These are phyloP conservation scores for Candida lessepsii DNA, from an alignment of 805 yeast species.

Conservation along the genomic window DNA sequence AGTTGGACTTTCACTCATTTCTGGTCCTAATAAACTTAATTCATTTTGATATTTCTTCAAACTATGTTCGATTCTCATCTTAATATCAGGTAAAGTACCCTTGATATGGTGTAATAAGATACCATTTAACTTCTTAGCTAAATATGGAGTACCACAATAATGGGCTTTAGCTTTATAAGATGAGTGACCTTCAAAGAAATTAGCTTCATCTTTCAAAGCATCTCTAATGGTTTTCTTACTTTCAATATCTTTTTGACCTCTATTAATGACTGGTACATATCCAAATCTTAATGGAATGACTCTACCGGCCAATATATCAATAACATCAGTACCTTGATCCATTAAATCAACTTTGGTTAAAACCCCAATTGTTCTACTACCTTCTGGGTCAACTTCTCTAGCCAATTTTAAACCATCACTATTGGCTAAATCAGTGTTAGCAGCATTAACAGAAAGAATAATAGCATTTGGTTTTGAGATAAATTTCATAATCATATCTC, in stretches of 20 bases:
- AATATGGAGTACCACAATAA: conserved; percentile 97
- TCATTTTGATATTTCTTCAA: conserved; percentile 82
- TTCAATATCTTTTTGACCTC: conserved; percentile 97
- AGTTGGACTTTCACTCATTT: conserved; percentile 82
- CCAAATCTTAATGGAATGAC: conserved; percentile 95
- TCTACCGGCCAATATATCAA: conserved; percentile 92
- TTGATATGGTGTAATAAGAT: conserved; percentile 84
- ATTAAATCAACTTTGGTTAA: conserved; percentile 93
- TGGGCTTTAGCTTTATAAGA: conserved; percentile 91
- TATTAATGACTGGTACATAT: conserved; percentile 93
- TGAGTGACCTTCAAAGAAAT: conserved; percentile 84
- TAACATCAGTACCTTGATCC: conserved; percentile 98
- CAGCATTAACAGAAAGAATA: conserved; percentile 90
- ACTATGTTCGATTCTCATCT: conserved; percentile 81
- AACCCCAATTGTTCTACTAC: conserved; percentile 93
- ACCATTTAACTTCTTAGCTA: conserved; percentile 87
- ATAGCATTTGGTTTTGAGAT: conserved; percentile 95
- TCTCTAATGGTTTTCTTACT: conserved; percentile 79
- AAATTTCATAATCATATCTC: conserved; percentile 88
- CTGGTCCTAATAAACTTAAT: conserved; percentile 78
- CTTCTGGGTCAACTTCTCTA: conserved; percentile 97
- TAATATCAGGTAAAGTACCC: conserved; percentile 76
- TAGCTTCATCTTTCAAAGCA: conserved; percentile 78
- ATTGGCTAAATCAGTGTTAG: conserved; percentile 95
- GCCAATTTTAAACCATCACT: conserved; percentile 96